Conservation (phyloP, 805 yeast species). For the Sugiyamaella valdiviana region DNA sequence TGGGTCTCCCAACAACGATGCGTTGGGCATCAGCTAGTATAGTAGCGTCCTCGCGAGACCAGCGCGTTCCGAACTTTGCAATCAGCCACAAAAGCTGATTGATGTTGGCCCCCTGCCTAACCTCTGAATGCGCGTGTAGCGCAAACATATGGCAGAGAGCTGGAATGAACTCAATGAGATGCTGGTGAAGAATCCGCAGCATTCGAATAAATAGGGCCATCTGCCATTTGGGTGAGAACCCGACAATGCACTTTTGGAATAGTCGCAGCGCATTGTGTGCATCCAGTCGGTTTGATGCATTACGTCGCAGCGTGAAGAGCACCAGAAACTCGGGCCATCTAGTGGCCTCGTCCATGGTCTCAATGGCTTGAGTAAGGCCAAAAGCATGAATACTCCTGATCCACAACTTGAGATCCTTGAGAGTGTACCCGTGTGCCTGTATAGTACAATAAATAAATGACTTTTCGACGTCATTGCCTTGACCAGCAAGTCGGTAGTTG, state of each 20-base stretch:
- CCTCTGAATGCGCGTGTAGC: conserved; percentile 5
- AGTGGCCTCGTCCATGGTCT: conserved; percentile 10
- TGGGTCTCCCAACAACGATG: conserved; percentile 15
- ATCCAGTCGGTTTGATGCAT: conserved; percentile 18
- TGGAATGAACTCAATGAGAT: conserved; percentile 24
- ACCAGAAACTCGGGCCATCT: conserved; percentile 28
- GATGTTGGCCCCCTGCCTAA: conserved; percentile 6
- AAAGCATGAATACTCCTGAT: conserved; percentile 16
- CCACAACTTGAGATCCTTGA: conserved; percentile 15
- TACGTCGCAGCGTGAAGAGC: conserved; percentile 24
- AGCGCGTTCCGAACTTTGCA: conserved; percentile 24
- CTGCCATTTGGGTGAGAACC: conserved; percentile 12
- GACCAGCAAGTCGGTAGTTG: not conserved
- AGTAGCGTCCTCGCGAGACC: conserved; percentile 19
- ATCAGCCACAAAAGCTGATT: conserved; percentile 30
- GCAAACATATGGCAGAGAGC: conserved; percentile 23
- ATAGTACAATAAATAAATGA: conserved; percentile 3
- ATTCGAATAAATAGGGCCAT: conserved; percentile 20
- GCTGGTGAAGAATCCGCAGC: conserved; percentile 18
- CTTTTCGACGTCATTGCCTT: not conserved
- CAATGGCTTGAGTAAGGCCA: conserved; percentile 17
- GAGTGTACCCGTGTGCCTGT: conserved; percentile 12
- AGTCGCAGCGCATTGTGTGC: conserved; percentile 22
- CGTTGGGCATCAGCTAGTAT: conserved; percentile 24
- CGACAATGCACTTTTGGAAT: conserved; percentile 16